phyloP scores from a whole-genome alignment of 2,329 filamentous ascomycete genomes.

The Pseudogymnoascus sp. region DNA sequence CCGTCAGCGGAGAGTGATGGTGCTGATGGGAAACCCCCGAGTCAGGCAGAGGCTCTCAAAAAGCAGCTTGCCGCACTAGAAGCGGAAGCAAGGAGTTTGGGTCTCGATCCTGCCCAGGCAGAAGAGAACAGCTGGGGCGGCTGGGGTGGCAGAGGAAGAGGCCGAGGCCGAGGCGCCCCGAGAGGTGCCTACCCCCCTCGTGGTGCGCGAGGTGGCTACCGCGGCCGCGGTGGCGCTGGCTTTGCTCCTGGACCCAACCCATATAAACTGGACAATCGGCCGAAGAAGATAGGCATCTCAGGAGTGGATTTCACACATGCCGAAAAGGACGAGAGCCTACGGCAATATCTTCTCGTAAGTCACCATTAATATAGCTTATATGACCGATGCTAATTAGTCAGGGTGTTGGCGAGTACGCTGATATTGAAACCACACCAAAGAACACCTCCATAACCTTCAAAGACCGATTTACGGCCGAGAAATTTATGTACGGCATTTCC shows the following conservation, averaged over 20 bases:
- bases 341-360: slow-evolving; percentile 63
- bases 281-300: slow-evolving; percentile 56
- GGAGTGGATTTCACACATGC: slow-evolving; percentile 55
- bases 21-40: slow-evolving; percentile 25
- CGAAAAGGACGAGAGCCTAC: slow-evolving; percentile 58
- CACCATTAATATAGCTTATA: slow-evolving; percentile 11
- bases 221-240: slow-evolving; percentile 37
- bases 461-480: slow-evolving; percentile 64
- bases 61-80: slow-evolving; percentile 66
- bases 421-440: slow-evolving; percentile 41
- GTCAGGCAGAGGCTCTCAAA: slow-evolving; percentile 57
- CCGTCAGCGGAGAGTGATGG: slow-evolving; percentile 18
- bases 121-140: slow-evolving; percentile 33
- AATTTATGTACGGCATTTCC: slow-evolving; percentile 52
- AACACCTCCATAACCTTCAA: slow-evolving; percentile 54
- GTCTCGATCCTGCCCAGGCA: slow-evolving; percentile 50
- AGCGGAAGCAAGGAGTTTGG: slow-evolving; percentile 61
- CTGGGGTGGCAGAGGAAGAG: slow-evolving; percentile 35
- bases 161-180: slow-evolving; percentile 27
- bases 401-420: slow-evolving; percentile 56
- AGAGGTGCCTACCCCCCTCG: slow-evolving; percentile 30
- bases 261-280: slow-evolving; percentile 68
- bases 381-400: slow-evolving; percentile 25
- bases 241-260: slow-evolving; percentile 29
- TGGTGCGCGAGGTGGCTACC: slow-evolving; percentile 31